Percentiles rank a stretch among this genome's conserved stretches.
phyloP scores from a whole-genome alignment of 2,329 filamentous ascomycete species.

The Fusarium hostae region DNA sequence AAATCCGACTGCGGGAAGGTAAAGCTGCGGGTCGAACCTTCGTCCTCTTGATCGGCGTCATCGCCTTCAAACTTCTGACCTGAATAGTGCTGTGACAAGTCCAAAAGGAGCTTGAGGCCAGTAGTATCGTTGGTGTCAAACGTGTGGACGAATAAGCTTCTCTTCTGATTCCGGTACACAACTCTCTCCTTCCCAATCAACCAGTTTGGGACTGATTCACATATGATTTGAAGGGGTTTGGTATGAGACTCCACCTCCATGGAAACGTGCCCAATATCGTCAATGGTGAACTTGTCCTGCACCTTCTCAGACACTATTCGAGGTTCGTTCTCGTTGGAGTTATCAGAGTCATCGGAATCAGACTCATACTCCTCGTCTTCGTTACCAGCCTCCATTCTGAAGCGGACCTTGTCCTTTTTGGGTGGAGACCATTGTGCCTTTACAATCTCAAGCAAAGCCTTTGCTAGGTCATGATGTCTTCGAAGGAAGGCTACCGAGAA shows the following conservation, averaged over 20 bases:
- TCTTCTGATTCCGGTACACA: background rate
- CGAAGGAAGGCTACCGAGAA: constrained; percentile 76
- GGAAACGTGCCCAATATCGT: constrained; percentile 77
- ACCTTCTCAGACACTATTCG: constrained; percentile 65
- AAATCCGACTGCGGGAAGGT: constrained; percentile 57
- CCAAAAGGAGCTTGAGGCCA: constrained; percentile 68
- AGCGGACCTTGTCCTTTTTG: constrained; percentile 63
- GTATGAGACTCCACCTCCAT: constrained; percentile 74
- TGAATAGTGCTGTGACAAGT: constrained; percentile 60
- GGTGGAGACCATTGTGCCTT: constrained; percentile 73
- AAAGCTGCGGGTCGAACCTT: constrained; percentile 49
- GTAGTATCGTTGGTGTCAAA: constrained; percentile 64
- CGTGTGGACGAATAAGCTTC: constrained; percentile 56
- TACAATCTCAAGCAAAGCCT: constrained; percentile 75
- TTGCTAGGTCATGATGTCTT: constrained; percentile 72
- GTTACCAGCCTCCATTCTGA: constrained; percentile 55
- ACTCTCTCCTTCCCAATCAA: constrained; percentile 45
- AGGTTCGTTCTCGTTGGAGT: constrained; percentile 51
- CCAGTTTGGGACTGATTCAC: constrained; percentile 51
- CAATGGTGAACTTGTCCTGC: constrained; percentile 77
- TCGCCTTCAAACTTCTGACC: constrained; percentile 49
- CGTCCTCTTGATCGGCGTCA: constrained; percentile 49
- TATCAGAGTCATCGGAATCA: constrained; percentile 45
- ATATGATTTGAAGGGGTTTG: constrained; percentile 65
- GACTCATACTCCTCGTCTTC: constrained; percentile 52